Evolutionary conservation across 306 rosid species (phyloP).

Genomic region (Corylus americana): DNA sequence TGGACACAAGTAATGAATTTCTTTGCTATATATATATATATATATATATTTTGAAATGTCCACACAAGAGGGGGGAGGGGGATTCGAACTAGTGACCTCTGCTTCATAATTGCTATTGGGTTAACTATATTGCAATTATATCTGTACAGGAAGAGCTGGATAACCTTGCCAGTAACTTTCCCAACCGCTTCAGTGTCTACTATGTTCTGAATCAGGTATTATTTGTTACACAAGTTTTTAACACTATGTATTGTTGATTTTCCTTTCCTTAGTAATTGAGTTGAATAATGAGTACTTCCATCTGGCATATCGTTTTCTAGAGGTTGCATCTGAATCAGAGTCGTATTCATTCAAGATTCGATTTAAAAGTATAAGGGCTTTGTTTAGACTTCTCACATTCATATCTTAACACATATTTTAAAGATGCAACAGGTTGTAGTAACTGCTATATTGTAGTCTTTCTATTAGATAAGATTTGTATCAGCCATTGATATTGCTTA

Average conservation of each 20-base stretch:
- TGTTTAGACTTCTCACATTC: neutral
- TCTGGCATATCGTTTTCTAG: neutral
- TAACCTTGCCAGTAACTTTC: slow-evolving; percentile 27
- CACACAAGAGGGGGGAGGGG: no score
- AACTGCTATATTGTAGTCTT: neutral
- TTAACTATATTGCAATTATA: slow-evolving; percentile 1
- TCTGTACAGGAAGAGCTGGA: slow-evolving; percentile 44
- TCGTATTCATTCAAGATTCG: neutral
- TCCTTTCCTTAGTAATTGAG: neutral
- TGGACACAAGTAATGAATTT: neutral
- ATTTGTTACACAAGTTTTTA: neutral
- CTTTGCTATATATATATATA: neutral
- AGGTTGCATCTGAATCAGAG: neutral
- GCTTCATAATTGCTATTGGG: neutral
- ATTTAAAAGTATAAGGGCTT: neutral
- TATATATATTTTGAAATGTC: no score
- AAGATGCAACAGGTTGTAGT: neutral
- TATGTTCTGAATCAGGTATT: slow-evolving; percentile 46
- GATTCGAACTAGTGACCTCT: no score
- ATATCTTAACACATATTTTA: no score
- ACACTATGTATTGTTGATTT: neutral
- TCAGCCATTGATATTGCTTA: neutral
- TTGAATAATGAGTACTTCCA: neutral
- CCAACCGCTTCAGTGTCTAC: slow-evolving; percentile 32
- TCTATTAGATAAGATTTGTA: no score